Conservation (phyloP, 345 rosid genomes). For the Stellera chamaejasme region DNA sequence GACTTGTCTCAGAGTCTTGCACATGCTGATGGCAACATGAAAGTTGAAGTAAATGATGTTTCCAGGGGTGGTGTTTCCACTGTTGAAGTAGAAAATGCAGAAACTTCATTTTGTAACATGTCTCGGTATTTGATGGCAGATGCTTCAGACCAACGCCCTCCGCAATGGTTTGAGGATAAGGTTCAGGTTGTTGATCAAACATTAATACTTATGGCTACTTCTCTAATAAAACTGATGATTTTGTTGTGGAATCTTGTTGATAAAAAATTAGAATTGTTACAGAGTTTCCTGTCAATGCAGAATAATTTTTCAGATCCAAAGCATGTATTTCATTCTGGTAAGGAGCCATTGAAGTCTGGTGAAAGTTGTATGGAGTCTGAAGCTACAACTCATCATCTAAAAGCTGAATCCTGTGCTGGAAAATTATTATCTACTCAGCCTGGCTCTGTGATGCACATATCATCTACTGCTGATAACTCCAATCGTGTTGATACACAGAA, state of each 20-base stretch:
- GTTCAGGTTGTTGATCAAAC: constrained; percentile 24
- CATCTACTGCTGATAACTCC: constrained; percentile 30
- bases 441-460: constrained; percentile 22
- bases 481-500: constrained; percentile 42
- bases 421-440: constrained; percentile 37
- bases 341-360: constrained; percentile 32
- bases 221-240: constrained; percentile 25
- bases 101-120: constrained; percentile 18
- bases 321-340: constrained; percentile 22
- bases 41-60: constrained; percentile 29
- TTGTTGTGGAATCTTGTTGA: constrained; percentile 19
- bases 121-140: constrained; percentile 26
- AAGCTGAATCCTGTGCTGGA: constrained; percentile 36
- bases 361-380: constrained; percentile 24
- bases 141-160: constrained; percentile 23
- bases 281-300: constrained; percentile 22
- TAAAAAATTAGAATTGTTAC: constrained; percentile 30
- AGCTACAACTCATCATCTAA: constrained; percentile 27
- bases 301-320: constrained; percentile 30
- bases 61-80: constrained; percentile 17
- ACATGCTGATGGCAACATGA: constrained; percentile 21
- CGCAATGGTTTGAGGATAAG: constrained; percentile 30
- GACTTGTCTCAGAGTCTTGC: constrained; percentile 19
- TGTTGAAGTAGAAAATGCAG: constrained; percentile 26
- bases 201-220: constrained; percentile 29